These are phyloP conservation scores for Epichloe hybrida DNA, from an alignment of 2,329 filamentous ascomycete species.

Conservation along the genomic window DNA sequence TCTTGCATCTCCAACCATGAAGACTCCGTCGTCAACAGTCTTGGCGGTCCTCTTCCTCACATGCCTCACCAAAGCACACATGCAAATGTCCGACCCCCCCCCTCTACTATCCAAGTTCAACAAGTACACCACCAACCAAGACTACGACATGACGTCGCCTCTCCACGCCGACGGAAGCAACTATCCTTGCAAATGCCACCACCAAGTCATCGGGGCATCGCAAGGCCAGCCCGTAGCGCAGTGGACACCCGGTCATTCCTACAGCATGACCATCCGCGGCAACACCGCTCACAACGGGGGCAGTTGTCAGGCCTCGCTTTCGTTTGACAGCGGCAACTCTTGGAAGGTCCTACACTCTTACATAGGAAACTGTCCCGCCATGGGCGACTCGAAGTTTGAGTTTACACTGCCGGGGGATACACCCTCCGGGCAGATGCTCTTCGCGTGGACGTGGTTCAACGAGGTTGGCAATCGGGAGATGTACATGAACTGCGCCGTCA, in stretches of 20 bases:
- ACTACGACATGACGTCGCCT: constrained; percentile 62
- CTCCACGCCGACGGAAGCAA: constrained; percentile 46
- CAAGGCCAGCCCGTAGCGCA: constrained; percentile 40
- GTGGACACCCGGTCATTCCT: constrained; percentile 36
- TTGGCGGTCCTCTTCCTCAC: constrained; percentile 8
- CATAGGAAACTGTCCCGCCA: constrained; percentile 21
- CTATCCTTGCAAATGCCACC: constrained; percentile 63
- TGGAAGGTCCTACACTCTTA: constrained; percentile 38
- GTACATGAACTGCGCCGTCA: constrained; percentile 56
- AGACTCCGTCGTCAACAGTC: constrained; percentile 23
- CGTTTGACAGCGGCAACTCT: constrained; percentile 42
- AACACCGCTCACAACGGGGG: constrained; percentile 40
- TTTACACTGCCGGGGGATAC: constrained; percentile 42
- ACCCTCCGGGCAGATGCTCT: constrained; percentile 33
- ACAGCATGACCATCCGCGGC: constrained; percentile 41
- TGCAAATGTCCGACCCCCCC: constrained; percentile 43
- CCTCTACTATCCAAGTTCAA: constrained; percentile 41
- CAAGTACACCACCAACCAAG: constrained; percentile 35
- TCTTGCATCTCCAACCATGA: constrained; percentile 23
- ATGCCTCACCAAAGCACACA: constrained; percentile 30
- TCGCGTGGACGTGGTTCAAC: constrained; percentile 54
- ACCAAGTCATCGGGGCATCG: constrained; percentile 32
- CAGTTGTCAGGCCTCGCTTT: constrained; percentile 49
- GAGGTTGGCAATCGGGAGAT: constrained; percentile 50
- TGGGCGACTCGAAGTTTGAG: constrained; percentile 14